Base-by-base conservation (phyloP, 2,329 filamentous ascomycete species). In the Tolypocladium amazonense region DNA sequence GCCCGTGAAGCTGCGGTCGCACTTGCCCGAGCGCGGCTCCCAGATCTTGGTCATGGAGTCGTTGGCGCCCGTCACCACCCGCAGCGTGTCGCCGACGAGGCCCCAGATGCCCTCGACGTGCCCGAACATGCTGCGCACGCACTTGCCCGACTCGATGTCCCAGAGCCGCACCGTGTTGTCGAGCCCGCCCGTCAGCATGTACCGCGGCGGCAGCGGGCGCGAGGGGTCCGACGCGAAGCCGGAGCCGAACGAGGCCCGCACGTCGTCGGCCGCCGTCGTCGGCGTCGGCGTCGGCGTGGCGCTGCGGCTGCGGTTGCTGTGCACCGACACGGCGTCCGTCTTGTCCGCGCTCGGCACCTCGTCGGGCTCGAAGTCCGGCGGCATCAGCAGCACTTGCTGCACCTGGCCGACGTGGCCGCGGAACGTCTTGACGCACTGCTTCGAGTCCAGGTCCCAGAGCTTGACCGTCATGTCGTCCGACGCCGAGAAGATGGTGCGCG, bases 51-150 rank as follows among this genome's bases (percentile, higher is more conserved):
- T 89, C 85, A 93, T 95, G 50, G 90, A 87, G 74, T 99, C 94
- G 72, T 97, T 92, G 14, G 90, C 89, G 0, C 92, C 93, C 23
- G 88, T 91, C 18, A 97, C 91, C 20, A 96, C 85, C 14, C 94
- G 86, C 25, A 97, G 77, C 1, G 89, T 92, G 73, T 97, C 93
- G 3, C 90, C 93, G 0, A 89, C 90, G 3, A 99, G 80, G 7
- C 90, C 89, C 94, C 94, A 99, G 25, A 99, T 88, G 38, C 94
- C 94, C 73, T 99, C 94, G 27, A 99, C 84, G 69, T 99, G 94
- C 0, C 94, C 94, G 71, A 97, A 99, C 79, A 97, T 96, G 38
- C 91, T 96, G 62, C 91, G 89, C 39, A 97, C 81, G 68, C 90
- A 96, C 63, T 85, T 85, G 43, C 90, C 91, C 0, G 88, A 88